Conservation (phyloP, 2,329 filamentous ascomycete genomes). For the Acrodontium crateriforme region DNA sequence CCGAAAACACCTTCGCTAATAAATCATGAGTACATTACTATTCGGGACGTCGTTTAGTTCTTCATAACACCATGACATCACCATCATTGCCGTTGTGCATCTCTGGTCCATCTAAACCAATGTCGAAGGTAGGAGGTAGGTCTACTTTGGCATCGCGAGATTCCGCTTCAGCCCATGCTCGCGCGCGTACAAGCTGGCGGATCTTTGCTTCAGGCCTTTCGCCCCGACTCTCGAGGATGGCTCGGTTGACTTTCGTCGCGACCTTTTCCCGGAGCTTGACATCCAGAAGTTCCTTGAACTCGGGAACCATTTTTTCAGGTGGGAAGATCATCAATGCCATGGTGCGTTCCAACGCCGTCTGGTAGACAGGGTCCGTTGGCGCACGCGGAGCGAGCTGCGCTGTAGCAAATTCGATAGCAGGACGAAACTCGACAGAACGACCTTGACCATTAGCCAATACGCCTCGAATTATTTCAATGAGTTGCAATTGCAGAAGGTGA, state of each 20-base stretch:
- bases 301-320: constrained; percentile 61
- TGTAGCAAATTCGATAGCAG: constrained; percentile 76
- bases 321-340: constrained; percentile 88
- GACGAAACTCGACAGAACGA: constrained; percentile 55
- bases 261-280: constrained; percentile 68
- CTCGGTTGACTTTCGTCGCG: constrained; percentile 80
- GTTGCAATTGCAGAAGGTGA: constrained; percentile 72
- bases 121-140: constrained; percentile 26
- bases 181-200: constrained; percentile 62
- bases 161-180: constrained; percentile 69
- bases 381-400: constrained; percentile 77
- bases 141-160: constrained; percentile 32
- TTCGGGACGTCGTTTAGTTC: no score
- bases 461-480: constrained; percentile 80
- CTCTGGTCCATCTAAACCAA: constrained; percentile 27
- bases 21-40: no score
- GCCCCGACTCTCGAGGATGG: constrained; percentile 63
- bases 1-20: no score
- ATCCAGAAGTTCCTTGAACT: constrained; percentile 62
- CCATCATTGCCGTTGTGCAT: constrained; percentile 17
- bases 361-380: constrained; percentile 64
- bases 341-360: constrained; percentile 78
- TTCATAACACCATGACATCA: constrained; percentile 20
- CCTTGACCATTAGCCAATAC: constrained; percentile 42
- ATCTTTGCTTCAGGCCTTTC: constrained; percentile 68